Percentiles rank a stretch among this genome's conserved stretches.
These are phyloP conservation scores for Rhododendron mucronatum DNA, from an alignment of 148 eudicot species.

Conservation along the genomic window DNA sequence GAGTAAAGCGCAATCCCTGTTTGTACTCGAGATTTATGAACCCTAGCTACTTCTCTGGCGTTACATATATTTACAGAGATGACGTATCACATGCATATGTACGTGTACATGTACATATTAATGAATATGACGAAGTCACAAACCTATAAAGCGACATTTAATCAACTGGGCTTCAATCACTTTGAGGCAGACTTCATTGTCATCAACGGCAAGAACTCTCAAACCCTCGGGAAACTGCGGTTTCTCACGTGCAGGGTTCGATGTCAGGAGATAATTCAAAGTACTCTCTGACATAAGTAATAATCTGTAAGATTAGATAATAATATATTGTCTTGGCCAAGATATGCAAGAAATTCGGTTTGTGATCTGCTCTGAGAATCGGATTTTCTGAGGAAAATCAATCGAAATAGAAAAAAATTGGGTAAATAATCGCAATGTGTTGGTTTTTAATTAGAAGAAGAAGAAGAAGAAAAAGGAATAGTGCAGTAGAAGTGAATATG, in stretches of 20 bases:
- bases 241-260: neutral
- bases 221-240: neutral
- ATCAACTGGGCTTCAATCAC: neutral
- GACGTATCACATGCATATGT: neutral
- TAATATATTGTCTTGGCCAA: neutral
- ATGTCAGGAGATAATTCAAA: neutral
- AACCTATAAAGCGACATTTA: neutral
- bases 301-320: neutral
- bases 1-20: neutral
- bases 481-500: neutral
- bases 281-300: neutral
- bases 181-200: conserved; percentile 1
- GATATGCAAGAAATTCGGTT: neutral
- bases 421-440: neutral
- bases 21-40: neutral
- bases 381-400: neutral
- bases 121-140: neutral
- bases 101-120: neutral
- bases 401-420: neutral
- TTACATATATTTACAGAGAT: neutral
- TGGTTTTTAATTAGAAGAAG: neutral
- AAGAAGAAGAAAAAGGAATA: neutral
- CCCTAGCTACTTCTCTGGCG: neutral
- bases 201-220: neutral
- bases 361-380: neutral